Percentiles rank a stretch among this genome's conserved stretches.
Conservation (phyloP, 768 basidiomycete genomes). For the Phylloporus rhodoxanthus region DNA sequence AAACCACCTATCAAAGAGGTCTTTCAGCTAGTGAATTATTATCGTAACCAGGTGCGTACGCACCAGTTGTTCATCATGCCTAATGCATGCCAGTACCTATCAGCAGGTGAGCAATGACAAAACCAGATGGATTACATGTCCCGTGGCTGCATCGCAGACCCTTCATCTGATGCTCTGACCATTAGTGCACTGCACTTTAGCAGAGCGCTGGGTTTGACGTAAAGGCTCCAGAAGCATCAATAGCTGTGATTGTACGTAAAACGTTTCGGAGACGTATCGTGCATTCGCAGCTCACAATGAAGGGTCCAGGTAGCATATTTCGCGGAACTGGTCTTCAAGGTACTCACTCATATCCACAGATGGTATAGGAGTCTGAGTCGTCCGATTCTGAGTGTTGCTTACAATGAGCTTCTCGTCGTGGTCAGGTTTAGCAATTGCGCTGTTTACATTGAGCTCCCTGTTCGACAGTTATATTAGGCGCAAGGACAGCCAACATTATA, state of each 20-base stretch:
- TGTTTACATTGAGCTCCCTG: conserved; percentile 57
- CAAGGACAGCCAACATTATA: neutral
- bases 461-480: conserved; percentile 26
- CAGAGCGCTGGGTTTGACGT: conserved; percentile 33
- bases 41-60: neutral
- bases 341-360: conserved; percentile 51
- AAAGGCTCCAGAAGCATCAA: conserved; percentile 56
- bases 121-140: conserved; percentile 42
- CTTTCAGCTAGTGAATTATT: neutral
- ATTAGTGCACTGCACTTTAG: conserved; percentile 33
- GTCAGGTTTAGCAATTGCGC: conserved; percentile 49
- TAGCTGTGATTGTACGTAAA: conserved; percentile 26
- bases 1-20: conserved; percentile 42
- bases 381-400: conserved; percentile 1
- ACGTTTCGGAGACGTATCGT: neutral
- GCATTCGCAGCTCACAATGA: conserved; percentile 35
- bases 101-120: conserved; percentile 4
- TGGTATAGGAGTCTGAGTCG: conserved; percentile 32
- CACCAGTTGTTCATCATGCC: conserved; percentile 55
- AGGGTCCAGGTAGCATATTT: conserved; percentile 30
- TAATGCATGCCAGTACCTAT: conserved; percentile 45
- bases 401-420: conserved; percentile 43
- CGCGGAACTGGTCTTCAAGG: conserved; percentile 48
- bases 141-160: conserved; percentile 42
- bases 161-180: conserved; percentile 54